Evolutionary conservation across 2,329 filamentous ascomycete genomes (phyloP), one percentile per base, ranked within the genome.

Genomic region (Curvularia lunata): DNA sequence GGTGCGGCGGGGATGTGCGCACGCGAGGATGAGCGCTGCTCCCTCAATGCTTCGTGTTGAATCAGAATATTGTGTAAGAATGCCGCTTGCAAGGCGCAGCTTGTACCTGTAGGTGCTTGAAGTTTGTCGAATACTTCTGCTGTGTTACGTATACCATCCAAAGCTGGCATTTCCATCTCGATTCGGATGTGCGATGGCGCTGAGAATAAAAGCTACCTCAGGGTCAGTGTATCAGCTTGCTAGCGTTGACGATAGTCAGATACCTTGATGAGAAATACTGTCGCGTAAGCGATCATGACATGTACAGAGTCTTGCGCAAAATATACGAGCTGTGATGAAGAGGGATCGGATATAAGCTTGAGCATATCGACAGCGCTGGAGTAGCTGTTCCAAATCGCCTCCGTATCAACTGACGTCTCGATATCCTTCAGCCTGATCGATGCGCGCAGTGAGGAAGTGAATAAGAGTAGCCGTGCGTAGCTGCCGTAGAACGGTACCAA

Each of bases 201-300:
- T 28, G 51, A 54, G 9, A 47, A 30, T 27, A 54, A 32, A 6
- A 54, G 37, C 51, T 54, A 30, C 23, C 19, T 27, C 27, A 27
- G 27, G 27, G 27, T 27, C 27, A 27, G 27, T 27, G 27, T 27
- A 8, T 27, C 27, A 27, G 27, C 8, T 27, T 27, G 27, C 27
- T 27, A 27, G 27, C 27, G 27, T 27, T 27, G 27, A 27, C 28
- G 5, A 37, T 8, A 3, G 23, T 25, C 5, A 32, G n/a, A 12
- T 57, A 60, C 58, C 54, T 60, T 60, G 46, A 60, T 57, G 5
- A 60, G 54, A 13, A 60, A 60, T 12, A 60, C 58, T 16, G 54
- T 50, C n/a, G 58, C 58, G 42, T 60, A 60, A 12, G 58, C 58
- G 25, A 60, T 54, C 58, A 60, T 60, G 34, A 57, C 47, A 45